Conservation (phyloP, 2,329 filamentous ascomycete genomes). For the Pseudogymnoascus destructans region DNA sequence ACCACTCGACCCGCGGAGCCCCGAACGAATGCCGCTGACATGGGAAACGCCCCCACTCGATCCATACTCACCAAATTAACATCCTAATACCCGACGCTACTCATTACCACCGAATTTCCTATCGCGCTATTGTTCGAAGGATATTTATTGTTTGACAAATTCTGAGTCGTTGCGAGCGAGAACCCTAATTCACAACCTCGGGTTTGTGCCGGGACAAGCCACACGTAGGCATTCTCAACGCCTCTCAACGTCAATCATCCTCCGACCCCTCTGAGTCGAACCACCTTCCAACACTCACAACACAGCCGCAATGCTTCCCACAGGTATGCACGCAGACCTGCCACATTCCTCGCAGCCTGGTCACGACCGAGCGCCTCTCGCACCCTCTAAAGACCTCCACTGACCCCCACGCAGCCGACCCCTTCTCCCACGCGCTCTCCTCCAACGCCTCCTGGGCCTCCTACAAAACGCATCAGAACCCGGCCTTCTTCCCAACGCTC, state of each 20-base stretch:
- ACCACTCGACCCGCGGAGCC: not conserved
- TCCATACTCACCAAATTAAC: not conserved
- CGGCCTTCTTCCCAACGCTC: constrained; percentile 56
- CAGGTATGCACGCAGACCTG: constrained; percentile 1
- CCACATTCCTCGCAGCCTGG: not conserved
- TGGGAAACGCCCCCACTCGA: not conserved
- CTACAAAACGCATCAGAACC: constrained; percentile 51
- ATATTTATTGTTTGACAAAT: not conserved
- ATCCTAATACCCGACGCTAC: not conserved
- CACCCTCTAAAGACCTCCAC: not conserved
- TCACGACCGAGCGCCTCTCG: not conserved
- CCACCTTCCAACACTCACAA: not conserved
- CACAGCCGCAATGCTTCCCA: not conserved
- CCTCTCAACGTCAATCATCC: constrained; percentile 9
- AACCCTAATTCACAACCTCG: not conserved
- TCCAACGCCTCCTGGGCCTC: constrained; percentile 60
- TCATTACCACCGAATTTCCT: not conserved
- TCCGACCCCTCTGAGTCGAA: not conserved
- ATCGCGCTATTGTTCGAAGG: not conserved
- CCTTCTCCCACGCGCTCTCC: constrained; percentile 48
- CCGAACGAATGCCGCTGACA: not conserved
- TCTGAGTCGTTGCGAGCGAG: not conserved
- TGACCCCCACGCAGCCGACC: constrained; percentile 33
- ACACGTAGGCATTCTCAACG: constrained; percentile 3
- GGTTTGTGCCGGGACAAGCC: constrained; percentile 7